Evolutionary conservation across 306 rosid species (phyloP).

Genomic region (Clitoria ternatea): DNA sequence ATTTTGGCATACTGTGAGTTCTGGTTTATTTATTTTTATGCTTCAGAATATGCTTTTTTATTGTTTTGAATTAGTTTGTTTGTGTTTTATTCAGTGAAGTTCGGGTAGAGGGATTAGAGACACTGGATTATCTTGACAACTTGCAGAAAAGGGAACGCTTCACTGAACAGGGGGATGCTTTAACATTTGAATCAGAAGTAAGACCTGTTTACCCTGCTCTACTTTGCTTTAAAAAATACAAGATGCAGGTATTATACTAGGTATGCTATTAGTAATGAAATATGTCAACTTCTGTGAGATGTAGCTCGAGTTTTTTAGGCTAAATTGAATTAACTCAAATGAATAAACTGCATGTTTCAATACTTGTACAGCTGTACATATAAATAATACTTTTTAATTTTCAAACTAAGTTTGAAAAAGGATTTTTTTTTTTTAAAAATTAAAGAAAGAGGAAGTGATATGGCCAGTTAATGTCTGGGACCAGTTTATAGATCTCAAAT

Average conservation of each 20-base stretch:
- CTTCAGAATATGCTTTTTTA: not conserved
- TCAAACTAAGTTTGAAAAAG: not conserved
- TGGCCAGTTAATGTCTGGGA: not conserved
- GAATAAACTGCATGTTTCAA: not conserved
- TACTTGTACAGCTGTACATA: not conserved
- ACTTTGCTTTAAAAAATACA: not conserved
- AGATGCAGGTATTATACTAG: not conserved
- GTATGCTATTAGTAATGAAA: not conserved
- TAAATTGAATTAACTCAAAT: not conserved
- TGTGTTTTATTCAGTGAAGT: conserved; percentile 68
- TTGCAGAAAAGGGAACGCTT: conserved; percentile 61
- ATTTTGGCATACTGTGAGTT: not conserved
- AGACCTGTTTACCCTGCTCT: conserved; percentile 19
- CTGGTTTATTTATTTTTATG: not conserved
- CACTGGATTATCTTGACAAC: conserved; percentile 80
- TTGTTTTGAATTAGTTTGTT: not conserved
- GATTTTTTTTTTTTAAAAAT: not conserved
- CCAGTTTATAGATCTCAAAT: not conserved
- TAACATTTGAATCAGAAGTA: conserved; percentile 89
- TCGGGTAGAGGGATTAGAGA: conserved; percentile 86
- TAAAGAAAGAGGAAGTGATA: not conserved
- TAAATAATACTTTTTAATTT: conserved; percentile 17
- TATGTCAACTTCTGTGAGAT: not conserved
- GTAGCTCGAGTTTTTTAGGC: not conserved
- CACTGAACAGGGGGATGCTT: conserved; percentile 89